Base-by-base conservation (phyloP, 768 basidiomycete genomes). In the Podaxis mareebaensis region DNA sequence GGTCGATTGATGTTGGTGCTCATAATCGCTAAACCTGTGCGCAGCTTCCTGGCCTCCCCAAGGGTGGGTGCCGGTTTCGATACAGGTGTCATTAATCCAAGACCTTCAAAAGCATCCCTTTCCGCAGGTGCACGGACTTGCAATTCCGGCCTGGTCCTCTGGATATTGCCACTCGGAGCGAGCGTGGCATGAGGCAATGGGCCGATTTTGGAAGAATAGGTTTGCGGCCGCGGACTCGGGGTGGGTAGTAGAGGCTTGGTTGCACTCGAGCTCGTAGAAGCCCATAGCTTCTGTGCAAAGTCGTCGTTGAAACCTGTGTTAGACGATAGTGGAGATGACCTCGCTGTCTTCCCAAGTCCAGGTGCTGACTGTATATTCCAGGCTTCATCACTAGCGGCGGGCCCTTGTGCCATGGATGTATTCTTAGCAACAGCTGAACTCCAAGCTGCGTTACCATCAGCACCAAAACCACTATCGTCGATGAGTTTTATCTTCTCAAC, bases 71-170 rank as follows among this genome's bases (percentile, higher is more conserved):
- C 78, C 3, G 84, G 78, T 56, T 77, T 79, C 24, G 76, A 78
- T 28, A 74, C 68, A n/a, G 80, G 73, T 30, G 74, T 69, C 63
- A 75, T 72, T 22, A 90, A 71, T 7, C 85, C 91, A 52, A 94
- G 76, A 11, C 89, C 92, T 39, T 91, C 90, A 65, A 94, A 94
- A 4, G 92, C 93, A 70, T 94, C 92, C 66, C 83, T 89, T 20
- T 79, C 79, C 58, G 65, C 67, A 33, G 65, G 67, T 12, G n/a
- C 24, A 30, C 55, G 63, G 12, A 54, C 13, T 17, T 58, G 60
- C 20, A 53, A 5, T 53, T 53, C 33, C 7, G 10, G 56, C 39
- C 36, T 68, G 56, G 40, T 26, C 64, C 33, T 65, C 44, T 24
- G 65, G 53, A 44, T 55, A 22, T 38, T 44, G 61, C 46, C 40